These are phyloP conservation scores for Penicillium waksmanii DNA, from an alignment of 495 filamentous ascomycete species.

Conservation along the genomic window DNA sequence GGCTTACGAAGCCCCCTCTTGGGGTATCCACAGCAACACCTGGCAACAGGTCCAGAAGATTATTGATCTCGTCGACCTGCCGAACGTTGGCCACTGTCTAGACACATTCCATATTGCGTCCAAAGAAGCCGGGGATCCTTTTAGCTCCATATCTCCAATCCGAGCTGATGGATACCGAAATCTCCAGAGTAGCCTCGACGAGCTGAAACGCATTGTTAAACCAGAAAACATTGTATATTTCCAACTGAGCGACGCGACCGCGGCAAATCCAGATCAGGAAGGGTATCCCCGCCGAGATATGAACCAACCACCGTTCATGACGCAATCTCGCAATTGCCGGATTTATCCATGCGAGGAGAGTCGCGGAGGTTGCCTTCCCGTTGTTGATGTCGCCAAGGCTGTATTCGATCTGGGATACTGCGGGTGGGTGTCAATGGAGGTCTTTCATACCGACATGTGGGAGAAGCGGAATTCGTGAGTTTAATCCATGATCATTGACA, in stretches of 20 bases:
- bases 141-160: slow-evolving; percentile 3
- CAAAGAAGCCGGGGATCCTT: slow-evolving; percentile 16
- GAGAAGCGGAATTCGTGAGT: slow-evolving; percentile 9
- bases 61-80: slow-evolving; percentile 11
- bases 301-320: slow-evolving; percentile 15
- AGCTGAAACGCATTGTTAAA: neutral
- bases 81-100: slow-evolving; percentile 14
- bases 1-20: slow-evolving; percentile 8
- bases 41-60: slow-evolving; percentile 18
- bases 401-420: slow-evolving; percentile 17
- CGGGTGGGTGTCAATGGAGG: slow-evolving; percentile 19
- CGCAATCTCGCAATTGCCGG: slow-evolving; percentile 20
- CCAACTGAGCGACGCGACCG: slow-evolving; percentile 21
- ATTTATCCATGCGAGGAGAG: slow-evolving; percentile 16
- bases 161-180: neutral
- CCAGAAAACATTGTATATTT: slow-evolving; percentile 14
- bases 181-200: neutral
- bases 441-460: slow-evolving; percentile 20
- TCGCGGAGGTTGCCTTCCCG: slow-evolving; percentile 12
- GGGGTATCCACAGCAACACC: slow-evolving; percentile 16
- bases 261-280: slow-evolving; percentile 12
- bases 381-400: slow-evolving; percentile 4
- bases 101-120: slow-evolving; percentile 18
- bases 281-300: slow-evolving; percentile 12
- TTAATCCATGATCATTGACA: neutral